A percentile compares a stretch with the other conserved stretches of the same genome.
These are phyloP conservation scores for Pseudogymnoascus sp. DNA, from an alignment of 2,329 filamentous ascomycete species.

Conservation along the genomic window DNA sequence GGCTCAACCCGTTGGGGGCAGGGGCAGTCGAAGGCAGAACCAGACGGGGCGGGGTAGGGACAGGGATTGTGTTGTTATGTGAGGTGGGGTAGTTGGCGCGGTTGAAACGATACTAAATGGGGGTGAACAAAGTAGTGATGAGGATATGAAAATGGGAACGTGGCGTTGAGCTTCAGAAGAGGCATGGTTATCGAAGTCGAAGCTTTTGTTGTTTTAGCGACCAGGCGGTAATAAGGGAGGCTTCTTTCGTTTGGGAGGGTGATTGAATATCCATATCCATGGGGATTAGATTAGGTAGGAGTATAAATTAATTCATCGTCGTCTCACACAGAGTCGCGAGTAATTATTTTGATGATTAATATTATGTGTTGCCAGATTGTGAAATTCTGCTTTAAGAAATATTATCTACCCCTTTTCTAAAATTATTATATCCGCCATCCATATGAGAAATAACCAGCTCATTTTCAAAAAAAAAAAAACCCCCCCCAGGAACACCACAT, in stretches of 20 bases:
- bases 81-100: constrained; percentile 7
- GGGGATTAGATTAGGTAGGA: background rate
- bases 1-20: background rate
- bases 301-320: background rate
- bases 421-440: background rate
- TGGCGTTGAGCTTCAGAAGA: background rate
- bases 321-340: background rate
- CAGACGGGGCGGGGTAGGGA: constrained; percentile 19
- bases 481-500: background rate
- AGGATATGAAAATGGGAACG: background rate
- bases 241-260: background rate
- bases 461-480: too few species aligned
- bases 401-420: background rate
- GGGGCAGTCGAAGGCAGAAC: background rate
- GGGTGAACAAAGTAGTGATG: background rate
- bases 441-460: background rate
- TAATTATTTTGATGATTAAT: background rate
- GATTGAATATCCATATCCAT: background rate
- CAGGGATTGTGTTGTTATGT: constrained; percentile 42
- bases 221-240: background rate
- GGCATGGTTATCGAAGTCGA: background rate
- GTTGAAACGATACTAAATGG: background rate
- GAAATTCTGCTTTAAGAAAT: background rate
- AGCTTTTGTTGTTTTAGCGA: background rate
- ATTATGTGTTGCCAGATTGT: background rate